Base-by-base conservation (phyloP, 2,329 filamentous ascomycete species). In the Alternaria ethzedia region DNA sequence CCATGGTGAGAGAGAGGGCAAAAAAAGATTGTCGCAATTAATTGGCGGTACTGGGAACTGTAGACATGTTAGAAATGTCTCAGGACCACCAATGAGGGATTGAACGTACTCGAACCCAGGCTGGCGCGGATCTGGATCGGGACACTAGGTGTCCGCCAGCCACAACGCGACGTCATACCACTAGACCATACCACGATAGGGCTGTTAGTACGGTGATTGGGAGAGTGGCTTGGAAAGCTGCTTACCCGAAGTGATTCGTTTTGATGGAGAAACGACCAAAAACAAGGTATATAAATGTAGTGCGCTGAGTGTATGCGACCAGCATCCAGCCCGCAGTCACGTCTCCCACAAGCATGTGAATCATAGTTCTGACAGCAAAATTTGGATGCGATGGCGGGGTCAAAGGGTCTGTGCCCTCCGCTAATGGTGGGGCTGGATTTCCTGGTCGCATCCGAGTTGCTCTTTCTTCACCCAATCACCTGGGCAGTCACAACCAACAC, bases 81-180 rank as follows among this genome's bases (percentile, higher is more conserved):
- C 57, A 68, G 66, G 57, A 69, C 69, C 62, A 55, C 54, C 54
- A 64, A 63, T 68, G 43, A 65, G 44, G 61, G 57, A 58, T 26
- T 36, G 28, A 72, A 75, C 73, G 70, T 74, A 75, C 73, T 74
- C 71, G 71, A 74, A 74, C 75, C 75, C 76, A 77, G 76, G 75
- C 76, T 78, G 74, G 75, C 76, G 74, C 76, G 76, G 71, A 74
- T 72, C 68, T 71, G 66, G 69, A 73, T 72, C 70, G 59, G 69
- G 62, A 65, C 61, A 69, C 61, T 66, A 51, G 54, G 54, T 65
- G 58, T 61, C 64, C 71, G 71, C 71, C 70, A 74, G 73, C 75
- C 76, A 78, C 76, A 78, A 78, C 76, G 76, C 74, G 76, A 78
- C 76, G 76, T 78, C 76, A 78, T 78, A 78, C 76, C 76, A 75